phyloP scores from a whole-genome alignment of 495 filamentous ascomycete species.

The Penicilliopsis zonata region DNA sequence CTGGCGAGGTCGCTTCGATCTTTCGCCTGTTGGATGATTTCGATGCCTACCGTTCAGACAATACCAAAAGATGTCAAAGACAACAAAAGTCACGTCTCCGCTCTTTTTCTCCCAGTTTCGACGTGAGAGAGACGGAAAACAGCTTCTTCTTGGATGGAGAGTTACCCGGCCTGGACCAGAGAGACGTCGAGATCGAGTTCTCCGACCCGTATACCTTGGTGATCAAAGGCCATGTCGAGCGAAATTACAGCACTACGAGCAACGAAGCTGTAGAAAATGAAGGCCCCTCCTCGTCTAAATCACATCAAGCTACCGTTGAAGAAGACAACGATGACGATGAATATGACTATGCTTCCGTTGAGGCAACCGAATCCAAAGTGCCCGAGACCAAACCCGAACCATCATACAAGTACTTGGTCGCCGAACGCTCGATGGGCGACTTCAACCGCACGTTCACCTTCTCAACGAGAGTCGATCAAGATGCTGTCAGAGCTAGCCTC shows the following conservation, averaged over 20 bases:
- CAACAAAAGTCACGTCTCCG: constrained; percentile 11
- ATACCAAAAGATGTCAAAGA: too few species aligned
- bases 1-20: constrained; percentile 47
- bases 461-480: constrained; percentile 60
- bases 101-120: constrained; percentile 65
- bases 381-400: constrained; percentile 21
- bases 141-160: constrained; percentile 79
- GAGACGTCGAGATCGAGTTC: constrained; percentile 75
- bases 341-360: constrained; percentile 10
- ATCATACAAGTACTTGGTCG: constrained; percentile 58
- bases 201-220: constrained; percentile 64
- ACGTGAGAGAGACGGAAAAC: constrained; percentile 56
- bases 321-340: constrained; percentile 49
- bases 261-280: constrained; percentile 8
- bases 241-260: constrained; percentile 31
- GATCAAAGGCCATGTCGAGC: constrained; percentile 57
- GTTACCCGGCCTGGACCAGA: constrained; percentile 69
- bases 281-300: constrained; percentile 15
- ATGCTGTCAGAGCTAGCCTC: constrained; percentile 60
- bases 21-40: constrained; percentile 72
- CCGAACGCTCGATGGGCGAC: constrained; percentile 67
- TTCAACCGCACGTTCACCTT: constrained; percentile 76
- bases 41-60: constrained; percentile 37
- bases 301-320: constrained; percentile 51
- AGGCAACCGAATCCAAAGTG: constrained; percentile 4